These are phyloP conservation scores for Blastobotrys muscicola DNA, from an alignment of 805 yeast species.

Conservation along the genomic window DNA sequence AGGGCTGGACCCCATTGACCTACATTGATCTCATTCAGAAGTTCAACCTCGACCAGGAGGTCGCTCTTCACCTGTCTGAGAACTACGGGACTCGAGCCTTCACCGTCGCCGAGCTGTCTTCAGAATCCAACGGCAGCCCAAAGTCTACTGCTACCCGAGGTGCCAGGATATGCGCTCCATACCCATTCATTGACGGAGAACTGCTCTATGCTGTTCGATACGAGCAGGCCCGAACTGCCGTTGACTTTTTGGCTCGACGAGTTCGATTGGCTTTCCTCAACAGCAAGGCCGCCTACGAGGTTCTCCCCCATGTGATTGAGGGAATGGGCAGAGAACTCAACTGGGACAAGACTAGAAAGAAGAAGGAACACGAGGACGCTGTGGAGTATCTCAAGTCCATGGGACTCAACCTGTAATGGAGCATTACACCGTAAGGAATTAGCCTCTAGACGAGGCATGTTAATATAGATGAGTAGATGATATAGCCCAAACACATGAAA, in stretches of 20 bases:
- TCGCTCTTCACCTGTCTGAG: slow-evolving; percentile 73
- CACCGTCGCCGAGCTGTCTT: slow-evolving; percentile 51
- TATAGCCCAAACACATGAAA: too few relatives aligned
- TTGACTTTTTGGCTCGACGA: slow-evolving; percentile 88
- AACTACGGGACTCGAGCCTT: slow-evolving; percentile 85
- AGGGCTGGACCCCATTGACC: slow-evolving; percentile 63
- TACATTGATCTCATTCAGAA: slow-evolving; percentile 73
- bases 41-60: slow-evolving; percentile 58
- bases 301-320: slow-evolving; percentile 78
- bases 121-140: slow-evolving; percentile 13
- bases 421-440: too few relatives aligned
- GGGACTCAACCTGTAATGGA: slow-evolving; percentile 24
- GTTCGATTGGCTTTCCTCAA: slow-evolving; percentile 87
- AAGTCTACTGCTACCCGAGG: slow-evolving; percentile 27
- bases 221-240: slow-evolving; percentile 81
- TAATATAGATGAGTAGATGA: too few relatives aligned
- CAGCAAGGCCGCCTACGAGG: slow-evolving; percentile 68
- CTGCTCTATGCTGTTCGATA: slow-evolving; percentile 68
- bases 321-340: slow-evolving; percentile 71
- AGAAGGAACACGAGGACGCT: slow-evolving; percentile 34
- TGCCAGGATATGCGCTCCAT: slow-evolving; percentile 42
- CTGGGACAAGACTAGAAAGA: slow-evolving; percentile 59
- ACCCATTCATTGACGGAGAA: slow-evolving; percentile 82
- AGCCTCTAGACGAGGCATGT: too few relatives aligned
- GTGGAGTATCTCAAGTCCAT: slow-evolving; percentile 30